These are phyloP conservation scores for Microbotryomycetes sp. DNA, from an alignment of 1,284 basidiomycete species.

Conservation along the genomic window DNA sequence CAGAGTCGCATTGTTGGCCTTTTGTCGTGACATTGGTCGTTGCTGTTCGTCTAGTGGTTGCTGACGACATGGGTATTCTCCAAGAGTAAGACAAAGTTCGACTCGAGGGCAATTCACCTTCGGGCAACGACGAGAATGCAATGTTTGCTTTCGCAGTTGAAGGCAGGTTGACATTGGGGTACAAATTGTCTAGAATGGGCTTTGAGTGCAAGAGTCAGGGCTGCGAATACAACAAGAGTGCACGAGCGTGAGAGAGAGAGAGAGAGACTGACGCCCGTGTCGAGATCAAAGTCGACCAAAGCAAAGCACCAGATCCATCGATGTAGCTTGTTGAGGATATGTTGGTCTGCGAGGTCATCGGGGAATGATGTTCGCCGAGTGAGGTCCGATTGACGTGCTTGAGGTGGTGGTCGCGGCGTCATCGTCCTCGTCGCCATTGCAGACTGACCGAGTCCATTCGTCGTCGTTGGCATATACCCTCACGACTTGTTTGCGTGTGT, in stretches of 20 bases:
- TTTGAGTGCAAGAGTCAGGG: conserved; percentile 63
- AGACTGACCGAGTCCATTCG: neutral
- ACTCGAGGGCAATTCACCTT: conserved; percentile 44
- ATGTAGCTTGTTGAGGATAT: conserved; percentile 52
- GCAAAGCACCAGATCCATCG: conserved; percentile 74
- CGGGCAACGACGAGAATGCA: conserved; percentile 87
- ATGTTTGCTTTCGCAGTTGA: conserved; percentile 46
- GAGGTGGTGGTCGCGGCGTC: neutral
- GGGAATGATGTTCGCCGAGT: conserved; percentile 23
- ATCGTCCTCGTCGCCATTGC: neutral
- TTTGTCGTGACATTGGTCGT: conserved; percentile 41
- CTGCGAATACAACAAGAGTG: conserved; percentile 25
- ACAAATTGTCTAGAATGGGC: conserved; percentile 49
- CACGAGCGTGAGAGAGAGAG: neutral
- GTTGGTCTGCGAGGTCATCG: conserved; percentile 45
- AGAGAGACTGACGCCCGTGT: conserved; percentile 43
- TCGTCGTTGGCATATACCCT: too few relatives aligned
- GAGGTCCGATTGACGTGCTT: neutral
- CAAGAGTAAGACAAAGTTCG: conserved; percentile 21
- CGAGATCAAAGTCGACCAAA: conserved; percentile 81
- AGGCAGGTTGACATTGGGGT: conserved; percentile 6
- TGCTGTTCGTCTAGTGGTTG: conserved; percentile 39
- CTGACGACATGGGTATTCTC: conserved; percentile 32
- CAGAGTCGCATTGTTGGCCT: conserved; percentile 22
- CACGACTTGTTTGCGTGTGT: too few relatives aligned